A percentile compares a stretch with the other conserved stretches of the same genome.
Evolutionary conservation across 176 grass and related monocot species (phyloP).

Genomic region (Ensete ventricosum): DNA sequence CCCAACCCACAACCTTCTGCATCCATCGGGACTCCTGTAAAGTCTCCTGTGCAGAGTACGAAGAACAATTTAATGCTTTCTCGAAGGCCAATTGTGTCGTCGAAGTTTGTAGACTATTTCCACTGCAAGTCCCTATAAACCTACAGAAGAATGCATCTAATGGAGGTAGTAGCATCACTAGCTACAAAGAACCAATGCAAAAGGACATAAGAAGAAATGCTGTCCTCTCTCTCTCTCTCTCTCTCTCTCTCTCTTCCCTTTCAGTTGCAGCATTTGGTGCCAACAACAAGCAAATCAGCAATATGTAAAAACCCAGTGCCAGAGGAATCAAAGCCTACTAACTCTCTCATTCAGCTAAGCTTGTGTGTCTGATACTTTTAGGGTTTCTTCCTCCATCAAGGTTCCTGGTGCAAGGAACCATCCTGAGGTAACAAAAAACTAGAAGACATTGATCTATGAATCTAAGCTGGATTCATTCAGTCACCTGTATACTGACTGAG

Average conservation of each 20-base stretch:
- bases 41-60: too few relatives aligned
- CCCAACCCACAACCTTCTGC: slow-evolving; percentile 25
- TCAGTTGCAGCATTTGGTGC: background rate
- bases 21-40: background rate
- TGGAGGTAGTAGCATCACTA: background rate
- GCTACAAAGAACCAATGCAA: background rate
- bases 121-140: too few relatives aligned
- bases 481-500: slow-evolving; percentile 17
- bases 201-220: background rate
- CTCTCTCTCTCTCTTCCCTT: background rate
- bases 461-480: too few relatives aligned
- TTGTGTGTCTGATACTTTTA: background rate
- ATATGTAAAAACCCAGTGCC: background rate
- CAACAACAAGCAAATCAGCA: background rate
- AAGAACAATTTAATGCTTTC: too few relatives aligned
- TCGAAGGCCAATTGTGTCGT: too few relatives aligned
- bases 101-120: too few relatives aligned
- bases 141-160: too few relatives aligned
- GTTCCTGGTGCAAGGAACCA: background rate
- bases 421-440: too few relatives aligned
- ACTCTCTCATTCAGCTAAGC: background rate
- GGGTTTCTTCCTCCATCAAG: background rate
- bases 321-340: background rate
- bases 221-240: background rate
- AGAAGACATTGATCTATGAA: too few relatives aligned